phyloP scores from a whole-genome alignment of 1,284 basidiomycete species.

The Apiotrichum siamense region DNA sequence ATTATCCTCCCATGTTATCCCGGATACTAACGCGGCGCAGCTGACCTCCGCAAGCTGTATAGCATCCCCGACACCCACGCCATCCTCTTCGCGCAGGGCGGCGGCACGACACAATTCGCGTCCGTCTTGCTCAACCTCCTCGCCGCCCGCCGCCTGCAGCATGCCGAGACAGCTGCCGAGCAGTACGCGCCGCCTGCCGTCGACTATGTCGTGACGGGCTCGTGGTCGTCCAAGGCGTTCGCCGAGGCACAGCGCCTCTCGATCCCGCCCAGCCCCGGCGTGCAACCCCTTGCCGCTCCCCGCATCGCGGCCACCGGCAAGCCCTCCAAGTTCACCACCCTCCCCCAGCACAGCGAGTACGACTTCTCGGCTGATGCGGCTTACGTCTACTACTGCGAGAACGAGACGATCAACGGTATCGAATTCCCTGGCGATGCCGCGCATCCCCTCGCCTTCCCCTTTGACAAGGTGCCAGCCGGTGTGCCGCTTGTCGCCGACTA shows the following conservation, averaged over 20 bases:
- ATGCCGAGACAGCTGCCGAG: constrained; percentile 49
- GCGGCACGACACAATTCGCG: constrained; percentile 83
- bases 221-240: constrained; percentile 80
- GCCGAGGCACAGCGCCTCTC: constrained; percentile 65
- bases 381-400: constrained; percentile 97
- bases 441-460: constrained; percentile 85
- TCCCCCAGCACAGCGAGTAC: constrained; percentile 70
- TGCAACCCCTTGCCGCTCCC: constrained; percentile 51
- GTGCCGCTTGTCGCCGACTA: constrained; percentile 91
- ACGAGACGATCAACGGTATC: constrained; percentile 96
- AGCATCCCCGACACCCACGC: constrained; percentile 74
- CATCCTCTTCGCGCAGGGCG: constrained; percentile 87
- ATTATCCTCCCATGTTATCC: neutral
- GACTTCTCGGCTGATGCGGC: constrained; percentile 70
- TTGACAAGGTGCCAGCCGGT: constrained; percentile 59
- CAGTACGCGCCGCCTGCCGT: constrained; percentile 48
- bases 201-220: constrained; percentile 87
- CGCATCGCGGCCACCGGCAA: constrained; percentile 63
- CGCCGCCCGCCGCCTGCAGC: constrained; percentile 53
- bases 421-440: constrained; percentile 68
- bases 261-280: constrained; percentile 48
- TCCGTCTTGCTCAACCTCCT: constrained; percentile 82
- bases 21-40: constrained; percentile 16
- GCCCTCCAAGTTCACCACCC: constrained; percentile 70
- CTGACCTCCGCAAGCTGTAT: constrained; percentile 66